A percentile compares a stretch with the other conserved stretches of the same genome.
Conservation (phyloP, 2,329 filamentous ascomycete genomes). For the Trichoderma guizhouense region DNA sequence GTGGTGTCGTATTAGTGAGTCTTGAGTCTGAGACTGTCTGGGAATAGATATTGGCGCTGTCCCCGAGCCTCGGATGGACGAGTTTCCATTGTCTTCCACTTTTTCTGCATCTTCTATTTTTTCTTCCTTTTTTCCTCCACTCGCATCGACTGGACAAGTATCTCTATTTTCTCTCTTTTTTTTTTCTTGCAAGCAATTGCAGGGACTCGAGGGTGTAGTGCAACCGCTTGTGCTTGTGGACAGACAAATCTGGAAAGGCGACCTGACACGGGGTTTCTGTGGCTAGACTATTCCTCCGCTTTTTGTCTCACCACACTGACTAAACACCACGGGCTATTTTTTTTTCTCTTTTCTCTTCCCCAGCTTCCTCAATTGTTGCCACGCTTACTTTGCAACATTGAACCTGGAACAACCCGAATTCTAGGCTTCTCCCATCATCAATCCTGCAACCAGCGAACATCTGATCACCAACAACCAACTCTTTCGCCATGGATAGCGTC, state of each 20-base stretch:
- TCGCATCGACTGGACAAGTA: background rate
- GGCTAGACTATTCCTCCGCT: background rate
- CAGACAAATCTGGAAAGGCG: background rate
- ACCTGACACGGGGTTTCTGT: background rate
- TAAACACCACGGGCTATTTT: background rate
- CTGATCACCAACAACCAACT: background rate
- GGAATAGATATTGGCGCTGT: background rate
- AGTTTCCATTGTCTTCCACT: conserved; percentile 21
- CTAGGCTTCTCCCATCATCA: background rate
- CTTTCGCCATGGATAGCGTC: conserved; percentile 75
- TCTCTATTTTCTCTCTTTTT: background rate
- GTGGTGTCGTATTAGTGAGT: background rate
- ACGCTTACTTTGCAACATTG: background rate
- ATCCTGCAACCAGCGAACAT: background rate
- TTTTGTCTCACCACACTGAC: background rate
- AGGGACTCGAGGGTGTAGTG: background rate
- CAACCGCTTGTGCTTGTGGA: background rate
- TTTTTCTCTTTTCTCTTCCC: background rate
- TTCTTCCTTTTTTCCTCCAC: background rate
- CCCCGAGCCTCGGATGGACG: background rate
- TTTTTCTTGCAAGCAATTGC: background rate
- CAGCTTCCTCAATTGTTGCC: background rate
- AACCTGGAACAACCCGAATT: background rate
- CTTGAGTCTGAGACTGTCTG: background rate
- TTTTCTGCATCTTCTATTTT: conserved; percentile 22